Conservation (phyloP, 345 rosid species). For the Syzygium aromaticum region DNA sequence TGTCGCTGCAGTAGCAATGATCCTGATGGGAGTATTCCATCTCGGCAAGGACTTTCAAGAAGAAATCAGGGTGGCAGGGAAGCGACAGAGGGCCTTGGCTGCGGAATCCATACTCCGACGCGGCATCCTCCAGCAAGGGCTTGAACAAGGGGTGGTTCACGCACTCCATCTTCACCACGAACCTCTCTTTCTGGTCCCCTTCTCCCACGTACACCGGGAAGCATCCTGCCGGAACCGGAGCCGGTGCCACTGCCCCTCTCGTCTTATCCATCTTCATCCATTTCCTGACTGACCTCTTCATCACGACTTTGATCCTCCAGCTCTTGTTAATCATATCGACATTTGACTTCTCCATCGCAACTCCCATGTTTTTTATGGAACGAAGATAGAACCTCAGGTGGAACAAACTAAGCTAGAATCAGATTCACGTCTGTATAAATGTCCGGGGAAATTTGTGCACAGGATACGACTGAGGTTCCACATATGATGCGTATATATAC, state of each 20-base stretch:
- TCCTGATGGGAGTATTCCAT: conserved; percentile 17
- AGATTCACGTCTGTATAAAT: background rate
- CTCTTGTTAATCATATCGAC: background rate
- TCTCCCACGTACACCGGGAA: conserved; percentile 76
- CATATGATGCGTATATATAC: background rate
- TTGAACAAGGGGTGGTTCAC: conserved; percentile 67
- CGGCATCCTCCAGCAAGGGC: conserved; percentile 72
- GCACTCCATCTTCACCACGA: conserved; percentile 38
- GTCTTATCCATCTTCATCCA: background rate
- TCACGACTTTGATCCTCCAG: background rate
- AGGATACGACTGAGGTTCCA: background rate
- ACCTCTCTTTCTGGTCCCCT: conserved; percentile 25
- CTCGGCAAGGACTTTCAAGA: conserved; percentile 44
- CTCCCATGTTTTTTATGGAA: background rate
- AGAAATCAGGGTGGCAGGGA: conserved; percentile 67
- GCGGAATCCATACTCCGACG: conserved; percentile 46
- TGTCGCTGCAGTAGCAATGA: background rate
- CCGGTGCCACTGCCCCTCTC: background rate
- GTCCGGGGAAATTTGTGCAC: background rate
- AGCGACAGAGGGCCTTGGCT: conserved; percentile 60
- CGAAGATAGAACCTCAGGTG: background rate
- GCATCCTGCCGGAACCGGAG: conserved; percentile 24
- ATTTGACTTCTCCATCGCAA: background rate
- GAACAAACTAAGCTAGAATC: background rate
- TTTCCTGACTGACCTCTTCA: background rate